Evolutionary conservation across 225 moss, liverwort and hornwort species (phyloP), one percentile per base, ranked within the genome.

Genomic region (Physcomitrellopsis africana): DNA sequence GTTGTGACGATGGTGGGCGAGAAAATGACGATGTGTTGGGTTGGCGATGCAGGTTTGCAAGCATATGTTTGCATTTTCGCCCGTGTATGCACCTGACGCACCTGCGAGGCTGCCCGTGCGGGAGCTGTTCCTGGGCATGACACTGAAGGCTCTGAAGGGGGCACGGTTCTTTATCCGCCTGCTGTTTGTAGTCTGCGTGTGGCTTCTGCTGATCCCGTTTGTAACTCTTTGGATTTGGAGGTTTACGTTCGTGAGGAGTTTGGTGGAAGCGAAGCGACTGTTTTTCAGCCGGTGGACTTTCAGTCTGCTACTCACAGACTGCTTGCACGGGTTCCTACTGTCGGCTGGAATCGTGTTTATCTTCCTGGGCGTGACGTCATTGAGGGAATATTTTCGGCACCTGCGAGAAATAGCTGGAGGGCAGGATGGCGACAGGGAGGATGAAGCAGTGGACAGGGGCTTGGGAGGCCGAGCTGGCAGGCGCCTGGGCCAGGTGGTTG

Each of bases 141-240:
- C 86, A 15, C 49, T 92, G 73, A 99, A 99, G 80, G 90, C 90
- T 53, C 81, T 90, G 57, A 91, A 92, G 64, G 92, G 92, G 54
- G 82, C 85, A 37, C 90, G 90, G 1, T 95, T 92, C 84, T 89
- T 93, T 76, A 60, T 90, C 44, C 94, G 99, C 19, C 77, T 99
- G 9, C 60, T 89, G 24, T 95, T 95, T 82, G 99, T 99, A 18
- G 80, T 95, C 46, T 90, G 92, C 16, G 93, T 99, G 32, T 99
- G 99, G 99, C 86, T 99, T 53, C 81, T 99, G 24, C 83, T 99
- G 79, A 95, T 99, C 32, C 99, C 99, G 3, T 95, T 95, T 71
- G 88, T 90, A 20, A 99, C 99, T 32, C 93, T 99, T 75, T 99
- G 99, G 99, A 93, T 99, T 76, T 99, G 99, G 99, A 89, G 92